phyloP scores from a whole-genome alignment of 164 flowering plant species.

The Vitis riparia region DNA sequence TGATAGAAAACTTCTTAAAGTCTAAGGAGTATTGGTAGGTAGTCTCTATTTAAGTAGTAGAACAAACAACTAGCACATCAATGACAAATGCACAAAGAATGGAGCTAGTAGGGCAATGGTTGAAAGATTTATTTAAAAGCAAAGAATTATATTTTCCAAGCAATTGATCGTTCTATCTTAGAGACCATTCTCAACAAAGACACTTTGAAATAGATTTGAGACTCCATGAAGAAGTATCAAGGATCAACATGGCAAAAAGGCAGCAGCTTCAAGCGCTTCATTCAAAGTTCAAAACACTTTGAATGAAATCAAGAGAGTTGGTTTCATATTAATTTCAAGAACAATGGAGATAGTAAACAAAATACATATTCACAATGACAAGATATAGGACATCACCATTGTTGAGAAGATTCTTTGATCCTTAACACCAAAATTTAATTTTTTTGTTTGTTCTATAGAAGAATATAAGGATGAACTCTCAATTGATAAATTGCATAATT shows the following conservation, averaged over 20 bases:
- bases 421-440: conserved; percentile 18
- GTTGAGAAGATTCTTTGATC: conserved; percentile 19
- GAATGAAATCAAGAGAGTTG: conserved; percentile 20
- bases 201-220: conserved; percentile 21
- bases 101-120: neutral
- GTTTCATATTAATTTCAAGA: conserved; percentile 9
- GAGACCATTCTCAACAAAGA: conserved; percentile 25
- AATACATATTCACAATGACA: conserved; percentile 15
- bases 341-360: conserved; percentile 16
- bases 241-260: conserved; percentile 15
- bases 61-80: too few species aligned
- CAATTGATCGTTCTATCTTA: conserved; percentile 13
- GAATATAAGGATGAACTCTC: conserved; percentile 16
- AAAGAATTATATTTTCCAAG: conserved; percentile 15
- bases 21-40: conserved; percentile 4
- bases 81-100: neutral
- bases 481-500: conserved; percentile 23
- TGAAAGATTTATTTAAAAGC: conserved; percentile 12
- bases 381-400: conserved; percentile 15
- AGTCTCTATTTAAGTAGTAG: too few species aligned
- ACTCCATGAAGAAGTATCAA: conserved; percentile 20
- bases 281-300: conserved; percentile 7
- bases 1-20: conserved; percentile 5
- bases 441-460: conserved; percentile 23
- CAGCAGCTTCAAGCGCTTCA: conserved; percentile 17